Base-by-base conservation (phyloP, 2,329 filamentous ascomycete genomes). In the Colletotrichum karsti region DNA sequence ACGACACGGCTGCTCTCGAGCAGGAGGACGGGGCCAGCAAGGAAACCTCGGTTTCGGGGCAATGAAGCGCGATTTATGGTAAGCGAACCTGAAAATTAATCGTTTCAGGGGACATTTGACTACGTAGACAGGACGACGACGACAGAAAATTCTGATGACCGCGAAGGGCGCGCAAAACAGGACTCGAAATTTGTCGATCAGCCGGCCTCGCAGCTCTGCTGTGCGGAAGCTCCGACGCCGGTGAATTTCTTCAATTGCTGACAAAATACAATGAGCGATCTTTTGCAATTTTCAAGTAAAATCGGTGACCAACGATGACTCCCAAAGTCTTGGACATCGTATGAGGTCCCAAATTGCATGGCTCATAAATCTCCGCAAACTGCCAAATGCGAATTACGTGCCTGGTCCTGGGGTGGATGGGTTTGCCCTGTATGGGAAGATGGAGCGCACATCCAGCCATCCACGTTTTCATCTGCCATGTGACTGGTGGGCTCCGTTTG, bases 351-450 rank as follows among this genome's bases (percentile, higher is more conserved):
- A 63, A 18, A n/a, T 33, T 56, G 15, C 51, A 41, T 42, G 22
- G 20, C 30, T 48, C 57, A 26, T 20, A 35, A 7, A 5, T 41
- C 57, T 37, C 63, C 57, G 39, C 51, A 39, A 51, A 28, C 5
- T 30, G 15, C 33, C 22, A 8, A 20, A 18, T 30, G 46, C 22
- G 42, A 42, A 28, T 50, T 48, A 39, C 62, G 9, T 44, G n/a
- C 51, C 42, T 42, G 50, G 33, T n/a, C 42, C 26, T n/a, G 41
- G 20, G 28, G 41, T 56, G 51, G 59, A 41, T 67, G 58, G 63
- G 48, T 42, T 22, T 51, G 10, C 58, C 58, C 33, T 42, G 20
- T 5, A 7, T 20, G 56, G 15, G 22, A 30, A 28, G 12, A 30
- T 48, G 56, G 56, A 30, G 42, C 28, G 30, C 7, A 22, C 46